Evolutionary conservation across 768 basidiomycete genomes (phyloP), one percentile per base, ranked within the genome.

Genomic region (Amanita rimosa): DNA sequence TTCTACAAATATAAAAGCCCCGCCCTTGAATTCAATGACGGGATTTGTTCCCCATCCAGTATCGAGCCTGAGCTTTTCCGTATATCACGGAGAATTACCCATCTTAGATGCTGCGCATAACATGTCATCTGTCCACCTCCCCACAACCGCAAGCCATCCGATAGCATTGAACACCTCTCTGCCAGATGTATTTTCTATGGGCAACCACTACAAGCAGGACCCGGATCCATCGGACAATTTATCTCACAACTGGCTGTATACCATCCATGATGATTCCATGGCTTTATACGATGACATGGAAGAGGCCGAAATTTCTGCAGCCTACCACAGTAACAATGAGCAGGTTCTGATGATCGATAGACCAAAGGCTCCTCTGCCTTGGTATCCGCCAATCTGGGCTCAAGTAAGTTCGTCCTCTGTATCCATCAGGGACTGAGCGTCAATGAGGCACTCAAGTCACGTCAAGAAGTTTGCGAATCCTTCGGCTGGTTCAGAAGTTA

Each of bases 391-490:
- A 3, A 65, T 73, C 16, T 74, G 73, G 73, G 66, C 71, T 6
- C 55, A 69, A 56, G 72, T 72, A 55, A 55, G 57, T 48, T 26
- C 27, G 26, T 36, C 22, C 21, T 21, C 7, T 37, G 7, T 6
- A 44, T 34, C 17, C 35, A 38, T 40, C 19, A 43, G 36, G 14
- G 19, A 52, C 24, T 56, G 9, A 54, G 33, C 19, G 22, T 33
- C 29, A 17, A 46, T 24, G 13, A 39, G 26, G 21, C 53, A 38
- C 13, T 16, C 44, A 47, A 89, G 86, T 83, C 85, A 21, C 78
- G 88, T 36, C 86, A 89, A 64, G 88, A 90, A 64, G 72, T 91
- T 1, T 90, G 88, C 65, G 88, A 91, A 61, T 75, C 81, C 4
- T 78, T 83, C 42, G 78, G 81, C 17, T 81, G 78, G 73, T 86